Base-by-base conservation (phyloP, 2,329 filamentous ascomycete genomes). In the Anthostomella pinea region DNA sequence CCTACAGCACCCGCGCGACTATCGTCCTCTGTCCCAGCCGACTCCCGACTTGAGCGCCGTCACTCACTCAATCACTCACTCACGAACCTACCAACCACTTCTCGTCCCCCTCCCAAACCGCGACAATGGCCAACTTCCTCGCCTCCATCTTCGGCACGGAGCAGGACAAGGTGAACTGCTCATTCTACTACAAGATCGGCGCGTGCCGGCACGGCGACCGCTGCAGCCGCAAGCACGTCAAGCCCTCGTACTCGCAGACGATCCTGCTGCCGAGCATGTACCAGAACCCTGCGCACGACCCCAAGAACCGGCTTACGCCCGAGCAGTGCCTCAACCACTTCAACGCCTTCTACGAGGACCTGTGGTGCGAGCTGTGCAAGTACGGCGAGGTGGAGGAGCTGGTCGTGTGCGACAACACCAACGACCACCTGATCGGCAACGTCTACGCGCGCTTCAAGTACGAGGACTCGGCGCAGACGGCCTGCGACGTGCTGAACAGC, bases 371-470 rank as follows among this genome's bases (percentile, higher is more conserved):
- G 78, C 87, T 98, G 73, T 97, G 93, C 83, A 89, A 95, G 69
- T 98, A 94, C 65, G 93, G 93, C 52, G 88, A 97, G 69, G 76
- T 97, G 22, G 93, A 98, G 69, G 93, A 98, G 70, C 79, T 98
- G 9, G 93, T 98, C 9, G 91, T 98, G 3, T 98, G 93, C 69
- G 93, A 98, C 71, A 98, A 98, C 68, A 97, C 97, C 69, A 98
- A 98, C 69, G 93, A 98, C 63, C 91, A 98, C 69, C 77, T 98
- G 35, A 96, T 98, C 62, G 93, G 93, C 59, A 98, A 98, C 68
- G 93, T 98, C 58, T 98, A 98, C 72, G 93, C 93, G 33, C 88
- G 93, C 53, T 98, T 97, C 84, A 98, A 98, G 70, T 98, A 97
- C 77, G 93, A 98, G 76, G 93, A 98, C 66, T 84, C 83, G 36